Percentiles rank a stretch among this genome's conserved stretches.
phyloP scores from a whole-genome alignment of 179 eudicot species.

The Silene noctiflora region DNA sequence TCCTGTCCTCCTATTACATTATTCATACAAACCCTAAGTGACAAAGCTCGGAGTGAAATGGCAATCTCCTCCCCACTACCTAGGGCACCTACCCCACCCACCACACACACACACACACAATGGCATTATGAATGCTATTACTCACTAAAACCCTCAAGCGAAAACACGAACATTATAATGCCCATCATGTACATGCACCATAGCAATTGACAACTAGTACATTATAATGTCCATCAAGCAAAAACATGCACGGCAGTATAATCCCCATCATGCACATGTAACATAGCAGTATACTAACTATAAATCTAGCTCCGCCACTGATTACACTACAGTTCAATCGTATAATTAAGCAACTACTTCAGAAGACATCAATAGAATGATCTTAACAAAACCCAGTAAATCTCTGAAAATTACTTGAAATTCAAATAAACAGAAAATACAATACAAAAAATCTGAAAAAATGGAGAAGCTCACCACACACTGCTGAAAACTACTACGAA shows the following conservation, averaged over 20 bases:
- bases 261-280: not conserved
- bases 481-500: constrained; percentile 62
- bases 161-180: not conserved
- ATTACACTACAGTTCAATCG: not conserved
- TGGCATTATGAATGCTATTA: no score
- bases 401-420: not conserved
- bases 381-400: not conserved
- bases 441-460: not conserved
- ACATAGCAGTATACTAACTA: not conserved
- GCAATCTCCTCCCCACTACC: no score
- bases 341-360: not conserved
- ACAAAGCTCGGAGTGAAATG: not conserved
- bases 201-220: no score
- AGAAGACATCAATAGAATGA: not conserved
- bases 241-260: not conserved
- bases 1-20: no score
- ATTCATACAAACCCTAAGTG: not conserved
- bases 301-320: no score
- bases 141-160: not conserved
- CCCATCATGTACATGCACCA: not conserved
- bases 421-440: no score
- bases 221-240: not conserved
- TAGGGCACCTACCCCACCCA: no score
- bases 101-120: no score
- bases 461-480: constrained; percentile 64